Percentiles rank a stretch among this genome's conserved stretches.
These are phyloP conservation scores for Carex sylvatica DNA, from an alignment of 202 grass and related monocot species.

Conservation along the genomic window DNA sequence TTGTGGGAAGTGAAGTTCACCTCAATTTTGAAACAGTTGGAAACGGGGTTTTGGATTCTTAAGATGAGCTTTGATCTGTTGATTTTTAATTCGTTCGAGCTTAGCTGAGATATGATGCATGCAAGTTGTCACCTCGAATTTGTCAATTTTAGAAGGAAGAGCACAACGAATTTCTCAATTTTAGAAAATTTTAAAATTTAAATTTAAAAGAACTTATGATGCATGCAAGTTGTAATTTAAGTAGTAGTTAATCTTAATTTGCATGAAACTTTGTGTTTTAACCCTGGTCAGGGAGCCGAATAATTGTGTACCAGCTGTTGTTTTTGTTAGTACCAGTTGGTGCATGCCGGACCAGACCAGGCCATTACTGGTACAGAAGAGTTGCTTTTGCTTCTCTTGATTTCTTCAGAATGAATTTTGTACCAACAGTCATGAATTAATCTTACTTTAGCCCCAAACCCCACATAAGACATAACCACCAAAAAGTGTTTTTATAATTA, in stretches of 20 bases:
- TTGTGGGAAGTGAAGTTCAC: background rate
- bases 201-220: background rate
- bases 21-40: background rate
- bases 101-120: background rate
- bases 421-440: background rate
- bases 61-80: background rate
- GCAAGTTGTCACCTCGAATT: too few species aligned
- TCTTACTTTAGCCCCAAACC: background rate
- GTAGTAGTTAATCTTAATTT: background rate
- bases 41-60: background rate
- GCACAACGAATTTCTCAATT: background rate
- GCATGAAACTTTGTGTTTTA: background rate
- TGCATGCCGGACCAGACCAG: background rate
- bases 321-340: constrained; percentile 8
- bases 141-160: background rate
- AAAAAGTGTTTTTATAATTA: background rate
- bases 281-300: background rate
- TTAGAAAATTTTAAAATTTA: background rate
- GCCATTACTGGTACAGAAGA: constrained; percentile 6
- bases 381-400: background rate
- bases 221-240: background rate
- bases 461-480: background rate
- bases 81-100: background rate
- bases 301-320: background rate
- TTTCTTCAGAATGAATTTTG: background rate